Base-by-base conservation (phyloP, 2,329 filamentous ascomycete species). In the Ophiostoma populinum region DNA sequence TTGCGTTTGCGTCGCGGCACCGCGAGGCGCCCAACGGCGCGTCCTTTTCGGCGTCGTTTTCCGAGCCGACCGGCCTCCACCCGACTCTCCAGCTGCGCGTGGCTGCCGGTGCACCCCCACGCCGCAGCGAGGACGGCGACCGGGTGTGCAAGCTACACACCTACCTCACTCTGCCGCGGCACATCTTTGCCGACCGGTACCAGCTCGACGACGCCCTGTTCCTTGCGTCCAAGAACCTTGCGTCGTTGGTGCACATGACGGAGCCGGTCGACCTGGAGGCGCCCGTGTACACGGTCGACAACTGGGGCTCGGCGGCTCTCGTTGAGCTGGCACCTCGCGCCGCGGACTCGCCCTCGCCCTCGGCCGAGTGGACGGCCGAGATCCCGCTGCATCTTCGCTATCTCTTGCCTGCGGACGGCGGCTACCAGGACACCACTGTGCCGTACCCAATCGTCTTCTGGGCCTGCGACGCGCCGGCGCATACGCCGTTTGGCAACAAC, bases 381-480 rank as follows among this genome's bases (percentile, higher is more conserved):
- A 68, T 95, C 24, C 86, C 87, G 0, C 64, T 92, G 11, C 87
- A 95, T 50, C 64, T 93, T 3, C 78, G 87, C 21, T 95, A 94
- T 51, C 63, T 92, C 5, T 56, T 63, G 6, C 80, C 80, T 0
- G 62, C 65, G 0, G 52, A 54, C 28, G 62, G 62, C 3, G 75
- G 75, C 3, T 61, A 70, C 42, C 52, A 57, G 3, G 45, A 61
- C 5, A 54, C 75, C 1, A 57, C 71, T n/a, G 53, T 90, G 0
- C 80, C 87, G 0, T 86, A 79, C 59, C 87, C 87, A 0, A 68
- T 71, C 0, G 68, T 94, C 0, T 94, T 94, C 59, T 94, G 86
- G 86, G 83, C 85, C 1, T 95, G 87, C 49, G 63, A 68, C 7
- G 69, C 75, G 0, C 67, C 70, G 8, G 65, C 71, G 34, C 71